Evolutionary conservation across 352 stramenopile species (phyloP).

Genomic region (Phytophthora quininea): DNA sequence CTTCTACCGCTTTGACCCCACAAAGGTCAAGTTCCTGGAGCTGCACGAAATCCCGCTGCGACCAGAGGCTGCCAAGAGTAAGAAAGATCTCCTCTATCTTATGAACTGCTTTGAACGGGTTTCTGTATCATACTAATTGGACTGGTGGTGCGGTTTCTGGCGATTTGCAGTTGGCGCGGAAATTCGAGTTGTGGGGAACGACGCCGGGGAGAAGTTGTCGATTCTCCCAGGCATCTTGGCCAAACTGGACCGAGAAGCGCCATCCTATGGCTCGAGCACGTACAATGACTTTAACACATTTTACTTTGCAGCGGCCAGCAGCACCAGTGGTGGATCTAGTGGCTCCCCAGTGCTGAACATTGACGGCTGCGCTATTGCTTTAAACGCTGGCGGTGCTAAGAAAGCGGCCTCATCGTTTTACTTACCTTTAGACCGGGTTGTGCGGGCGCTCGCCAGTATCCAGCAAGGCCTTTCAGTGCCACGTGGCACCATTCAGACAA

Average conservation of each 20-base stretch:
- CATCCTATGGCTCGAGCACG: conserved; percentile 81
- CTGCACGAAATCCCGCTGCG: conserved; percentile 89
- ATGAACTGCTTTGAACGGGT: background rate
- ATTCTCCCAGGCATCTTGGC: conserved; percentile 91
- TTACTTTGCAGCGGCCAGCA: conserved; percentile 89
- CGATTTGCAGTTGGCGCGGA: conserved; percentile 77
- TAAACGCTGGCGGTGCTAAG: conserved; percentile 92
- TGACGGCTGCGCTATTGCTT: conserved; percentile 86
- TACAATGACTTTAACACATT: conserved; percentile 96
- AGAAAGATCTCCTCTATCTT: background rate
- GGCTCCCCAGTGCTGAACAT: conserved; percentile 90
- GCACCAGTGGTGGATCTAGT: conserved; percentile 88
- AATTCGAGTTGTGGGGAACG: conserved; percentile 93
- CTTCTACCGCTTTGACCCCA: conserved; percentile 90
- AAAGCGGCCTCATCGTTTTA: conserved; percentile 92
- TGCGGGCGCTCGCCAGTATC: conserved; percentile 76
- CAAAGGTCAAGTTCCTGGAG: conserved; percentile 87
- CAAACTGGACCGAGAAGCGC: conserved; percentile 90
- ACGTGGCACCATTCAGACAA: conserved; percentile 87
- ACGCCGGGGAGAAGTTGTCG: conserved; percentile 92
- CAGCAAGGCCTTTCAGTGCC: conserved; percentile 59
- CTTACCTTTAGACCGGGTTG: conserved; percentile 86
- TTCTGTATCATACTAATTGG: background rate
- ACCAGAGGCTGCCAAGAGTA: conserved; percentile 82
- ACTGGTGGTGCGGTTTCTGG: background rate